Base-by-base conservation (phyloP, 164 flowering plant species). In the Aristolochia californica region DNA sequence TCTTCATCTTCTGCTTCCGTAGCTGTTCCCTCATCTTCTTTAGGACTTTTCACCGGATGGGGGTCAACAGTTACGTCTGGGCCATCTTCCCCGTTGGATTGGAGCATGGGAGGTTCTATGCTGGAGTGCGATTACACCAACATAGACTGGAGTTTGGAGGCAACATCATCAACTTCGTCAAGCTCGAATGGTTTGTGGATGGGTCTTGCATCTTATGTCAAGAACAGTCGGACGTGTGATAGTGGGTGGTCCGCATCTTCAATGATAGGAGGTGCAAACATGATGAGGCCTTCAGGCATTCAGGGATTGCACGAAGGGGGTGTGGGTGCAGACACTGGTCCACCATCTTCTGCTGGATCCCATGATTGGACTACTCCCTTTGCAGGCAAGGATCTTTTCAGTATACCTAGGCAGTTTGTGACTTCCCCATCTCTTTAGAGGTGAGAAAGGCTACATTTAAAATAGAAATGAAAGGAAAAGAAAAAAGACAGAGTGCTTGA, bases 361-460 rank as follows among this genome's bases (percentile, higher is more conserved):
- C 75, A 69, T 13, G 91, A 84, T 53, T 87, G 91, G 95, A 81
- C 88, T 1, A 78, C 83, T 45, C 88, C 86, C 2, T 82, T 85
- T 60, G 83, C 73, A 47, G 86, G 83, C 68, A 76, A 75, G 56
- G 91, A 81, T 57, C 62, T 85, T 1, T 85, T 85, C 66, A 75
- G 78, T 59, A 26, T 75, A 58, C 79, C 91, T 23, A 83, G 86
- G 72, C 84, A 74, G 75, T 80, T 78, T 71, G 85, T 77, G 57
- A 74, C 77, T 58, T 87, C 85, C 59, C 85, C 95, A 14, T 70
- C 90, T 27, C 84, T 70, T 40, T 82, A 78, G 72, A 48, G 64
- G 17, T 45, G 18, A 55, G 61, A 16, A 58, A 27, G 55, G 50
- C 7, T 7, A 8, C 40, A 34, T 34, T 47, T 43, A 40, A 62